A percentile compares a stretch with the other conserved stretches of the same genome.
phyloP scores from a whole-genome alignment of 2,329 filamentous ascomycete genomes.

The Neobulgaria alba region DNA sequence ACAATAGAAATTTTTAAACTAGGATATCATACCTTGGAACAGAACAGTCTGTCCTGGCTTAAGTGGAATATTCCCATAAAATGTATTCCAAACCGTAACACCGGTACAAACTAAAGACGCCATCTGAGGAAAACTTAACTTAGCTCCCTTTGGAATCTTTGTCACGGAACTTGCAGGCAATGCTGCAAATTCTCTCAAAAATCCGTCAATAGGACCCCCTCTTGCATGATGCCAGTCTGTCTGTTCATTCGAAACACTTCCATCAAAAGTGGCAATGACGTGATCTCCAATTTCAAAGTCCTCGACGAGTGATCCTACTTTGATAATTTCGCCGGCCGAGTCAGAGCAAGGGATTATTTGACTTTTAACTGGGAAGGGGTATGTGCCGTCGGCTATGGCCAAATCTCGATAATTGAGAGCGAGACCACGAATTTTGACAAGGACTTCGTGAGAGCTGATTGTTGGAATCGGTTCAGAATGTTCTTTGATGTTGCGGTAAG shows the following conservation, averaged over 20 bases:
- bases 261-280: slow-evolving; percentile 25
- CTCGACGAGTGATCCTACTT: slow-evolving; percentile 23
- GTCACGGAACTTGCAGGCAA: slow-evolving; percentile 34
- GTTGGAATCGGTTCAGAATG: slow-evolving; percentile 23
- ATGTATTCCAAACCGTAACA: slow-evolving; percentile 39
- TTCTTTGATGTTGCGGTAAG: slow-evolving; percentile 17
- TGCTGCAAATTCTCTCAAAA: slow-evolving; percentile 35
- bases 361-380: slow-evolving; percentile 28
- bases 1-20: no score
- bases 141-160: slow-evolving; percentile 39
- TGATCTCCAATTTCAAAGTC: slow-evolving; percentile 27
- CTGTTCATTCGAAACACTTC: slow-evolving; percentile 14
- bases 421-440: slow-evolving; percentile 27
- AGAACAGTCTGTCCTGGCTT: slow-evolving; percentile 34
- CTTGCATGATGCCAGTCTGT: slow-evolving; percentile 6
- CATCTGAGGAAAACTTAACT: slow-evolving; percentile 34
- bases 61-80: slow-evolving; percentile 35
- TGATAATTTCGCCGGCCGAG: slow-evolving; percentile 29
- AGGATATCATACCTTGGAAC: slow-evolving; percentile 31
- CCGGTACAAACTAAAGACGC: slow-evolving; percentile 40
- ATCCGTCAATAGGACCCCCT: slow-evolving; percentile 31
- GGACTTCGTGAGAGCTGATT: slow-evolving; percentile 23
- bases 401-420: slow-evolving; percentile 31
- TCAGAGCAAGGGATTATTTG: slow-evolving; percentile 32
- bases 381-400: slow-evolving; percentile 24